phyloP scores from a whole-genome alignment of 139 green algal genomes.

The Spirogloea muscicola region DNA sequence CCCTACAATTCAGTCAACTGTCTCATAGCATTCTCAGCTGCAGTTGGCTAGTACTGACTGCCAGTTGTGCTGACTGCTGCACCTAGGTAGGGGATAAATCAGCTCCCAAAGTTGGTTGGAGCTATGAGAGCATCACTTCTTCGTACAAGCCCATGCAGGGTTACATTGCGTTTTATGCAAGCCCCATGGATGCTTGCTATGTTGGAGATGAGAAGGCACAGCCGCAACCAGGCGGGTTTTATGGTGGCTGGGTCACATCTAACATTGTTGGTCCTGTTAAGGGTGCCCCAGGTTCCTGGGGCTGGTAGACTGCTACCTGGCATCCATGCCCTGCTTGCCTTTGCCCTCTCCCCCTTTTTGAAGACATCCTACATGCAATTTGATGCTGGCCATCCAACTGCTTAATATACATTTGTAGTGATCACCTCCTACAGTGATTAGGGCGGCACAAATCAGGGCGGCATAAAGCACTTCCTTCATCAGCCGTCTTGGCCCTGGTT shows the following conservation, averaged over 20 bases:
- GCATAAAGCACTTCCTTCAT: no score
- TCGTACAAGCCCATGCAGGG: constrained; percentile 45
- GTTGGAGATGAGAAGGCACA: constrained; percentile 50
- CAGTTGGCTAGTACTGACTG: neutral
- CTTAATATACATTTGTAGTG: no score
- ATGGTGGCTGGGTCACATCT: constrained; percentile 55
- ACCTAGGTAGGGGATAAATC: constrained; percentile 10
- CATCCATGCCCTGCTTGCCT: no score
- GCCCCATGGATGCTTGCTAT: constrained; percentile 43
- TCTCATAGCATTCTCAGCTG: no score
- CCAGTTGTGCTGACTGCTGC: neutral
- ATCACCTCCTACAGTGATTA: no score
- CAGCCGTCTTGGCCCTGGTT: no score
- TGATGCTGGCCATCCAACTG: no score
- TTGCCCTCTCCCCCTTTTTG: no score
- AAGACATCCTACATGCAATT: no score
- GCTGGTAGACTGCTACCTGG: constrained; percentile 53
- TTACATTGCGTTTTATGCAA: constrained; percentile 51
- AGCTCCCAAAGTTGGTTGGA: constrained; percentile 42
- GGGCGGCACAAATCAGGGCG: no score
- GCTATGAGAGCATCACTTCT: constrained; percentile 49
- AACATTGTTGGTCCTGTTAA: constrained; percentile 55
- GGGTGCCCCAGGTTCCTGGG: constrained; percentile 43
- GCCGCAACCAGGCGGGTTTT: constrained; percentile 55
- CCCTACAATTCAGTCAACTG: no score